Conservation (phyloP, 306 rosid species). For the Castanospermum australe region DNA sequence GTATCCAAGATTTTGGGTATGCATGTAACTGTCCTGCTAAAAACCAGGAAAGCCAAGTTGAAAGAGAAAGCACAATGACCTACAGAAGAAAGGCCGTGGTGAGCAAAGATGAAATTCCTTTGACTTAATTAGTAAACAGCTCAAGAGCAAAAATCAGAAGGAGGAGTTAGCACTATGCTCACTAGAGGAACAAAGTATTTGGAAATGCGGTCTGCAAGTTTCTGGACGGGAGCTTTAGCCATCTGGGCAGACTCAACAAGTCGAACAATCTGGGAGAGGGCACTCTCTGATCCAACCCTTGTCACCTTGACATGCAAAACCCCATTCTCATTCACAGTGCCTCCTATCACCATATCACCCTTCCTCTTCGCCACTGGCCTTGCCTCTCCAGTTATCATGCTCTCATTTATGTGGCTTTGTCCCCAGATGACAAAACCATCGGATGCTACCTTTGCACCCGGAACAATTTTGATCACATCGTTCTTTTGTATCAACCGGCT, state of each 20-base stretch:
- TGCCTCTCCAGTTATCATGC: conserved; percentile 91
- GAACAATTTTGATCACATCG: conserved; percentile 65
- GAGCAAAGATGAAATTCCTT: not conserved
- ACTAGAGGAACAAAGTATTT: conserved; percentile 85
- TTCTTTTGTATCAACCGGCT: conserved; percentile 66
- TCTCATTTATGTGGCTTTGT: conserved; percentile 76
- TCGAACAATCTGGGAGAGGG: conserved; percentile 78
- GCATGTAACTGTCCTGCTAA: conserved; percentile 61
- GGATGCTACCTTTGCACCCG: conserved; percentile 74
- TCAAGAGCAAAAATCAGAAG: not conserved
- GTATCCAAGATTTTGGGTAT: conserved; percentile 80
- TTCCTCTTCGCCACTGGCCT: conserved; percentile 52
- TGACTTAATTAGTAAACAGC: not conserved
- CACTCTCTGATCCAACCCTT: conserved; percentile 83
- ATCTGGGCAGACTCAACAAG: conserved; percentile 90
- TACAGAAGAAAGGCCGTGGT: conserved; percentile 14
- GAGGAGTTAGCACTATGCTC: not conserved
- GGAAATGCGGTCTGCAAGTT: conserved; percentile 76
- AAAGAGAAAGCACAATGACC: conserved; percentile 68
- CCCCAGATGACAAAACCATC: conserved; percentile 81
- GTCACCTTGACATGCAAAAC: conserved; percentile 77
- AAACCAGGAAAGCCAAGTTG: conserved; percentile 79
- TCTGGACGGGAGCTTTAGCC: conserved; percentile 95
- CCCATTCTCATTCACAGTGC: conserved; percentile 80
- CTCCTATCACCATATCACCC: conserved; percentile 79